A percentile compares a stretch with the other conserved stretches of the same genome.
These are phyloP conservation scores for Haplosporangium gracile DNA, from an alignment of 192 early-diverging fungal species.

Conservation along the genomic window DNA sequence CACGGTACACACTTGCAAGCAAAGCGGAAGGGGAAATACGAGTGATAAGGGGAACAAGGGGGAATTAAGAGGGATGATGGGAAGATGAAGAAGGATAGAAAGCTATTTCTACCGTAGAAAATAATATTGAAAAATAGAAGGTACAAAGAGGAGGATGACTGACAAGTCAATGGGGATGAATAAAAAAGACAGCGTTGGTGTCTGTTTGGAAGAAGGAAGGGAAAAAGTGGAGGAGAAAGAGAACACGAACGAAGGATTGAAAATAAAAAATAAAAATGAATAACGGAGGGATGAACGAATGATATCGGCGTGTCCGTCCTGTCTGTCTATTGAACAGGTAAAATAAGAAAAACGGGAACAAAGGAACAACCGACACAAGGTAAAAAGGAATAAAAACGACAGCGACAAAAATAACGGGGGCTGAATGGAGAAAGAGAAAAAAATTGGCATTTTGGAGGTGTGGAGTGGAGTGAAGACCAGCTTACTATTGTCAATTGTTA, in stretches of 20 bases:
- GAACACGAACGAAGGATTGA: background rate
- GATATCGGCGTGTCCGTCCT: background rate
- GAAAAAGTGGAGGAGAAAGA: background rate
- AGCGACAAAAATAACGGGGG: background rate
- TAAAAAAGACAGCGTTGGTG: no score
- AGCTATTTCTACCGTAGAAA: no score
- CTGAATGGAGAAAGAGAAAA: background rate
- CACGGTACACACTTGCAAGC: background rate
- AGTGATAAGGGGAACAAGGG: background rate
- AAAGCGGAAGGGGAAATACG: background rate
- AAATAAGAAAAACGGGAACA: background rate
- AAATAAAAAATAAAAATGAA: background rate
- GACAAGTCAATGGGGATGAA: no score
- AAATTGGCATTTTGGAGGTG: background rate
- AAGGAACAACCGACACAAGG: background rate
- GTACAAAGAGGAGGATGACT: no score
- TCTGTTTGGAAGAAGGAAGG: background rate
- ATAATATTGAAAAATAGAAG: no score
- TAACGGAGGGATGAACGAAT: background rate
- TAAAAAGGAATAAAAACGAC: background rate
- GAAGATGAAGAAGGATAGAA: background rate
- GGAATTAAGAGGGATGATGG: background rate
- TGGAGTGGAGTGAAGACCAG: background rate
- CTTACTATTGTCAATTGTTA: no score
- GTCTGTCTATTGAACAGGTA: background rate